Base-by-base conservation (phyloP, 108 stramenopile species). In the Mayamaea pseudoterrestris region DNA sequence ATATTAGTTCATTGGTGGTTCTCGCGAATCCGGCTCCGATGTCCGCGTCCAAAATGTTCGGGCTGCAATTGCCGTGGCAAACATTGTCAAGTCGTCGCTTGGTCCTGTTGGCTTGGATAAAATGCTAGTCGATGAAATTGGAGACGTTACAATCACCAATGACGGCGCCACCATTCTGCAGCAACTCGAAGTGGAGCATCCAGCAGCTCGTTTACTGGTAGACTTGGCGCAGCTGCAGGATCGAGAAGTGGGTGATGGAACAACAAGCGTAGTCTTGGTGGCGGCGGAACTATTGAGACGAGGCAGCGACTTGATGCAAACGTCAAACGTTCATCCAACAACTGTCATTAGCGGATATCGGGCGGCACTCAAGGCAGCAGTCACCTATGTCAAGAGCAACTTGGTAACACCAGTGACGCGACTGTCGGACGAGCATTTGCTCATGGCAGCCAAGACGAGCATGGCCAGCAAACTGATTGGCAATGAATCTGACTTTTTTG, bases 51-150 rank as follows among this genome's bases (percentile, higher is more conserved):
- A 73, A 34, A 98, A 98, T 57, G 96, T 99, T 7, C 98, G 95
- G 20, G 98, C 98, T 5, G 92, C 93, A n/a, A 65, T 97, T 40
- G 96, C 98, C n/a, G 91, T 99, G 11, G 96, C 98, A 39, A 99
- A 99, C 81, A 98, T 99, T 55, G 96, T 98, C 46, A 98, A 98
- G 66, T 76, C 92, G 6, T 84, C 80, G n/a, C 74, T 99, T 35
- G 98, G 98, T 13, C 98, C 98, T 5, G 94, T 97, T 22, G 98
- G 98, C 12, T 78, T 99, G 30, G 98, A 99, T 61, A 99, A 99
- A 70, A 99, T 99, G 98, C 80, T 99, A 23, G 98, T 96, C 36
- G 94, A 96, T 54, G 90, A 92, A 49, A 91, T 97, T 32, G 98
- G 98, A 22, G 98, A 99, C 66, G 97, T 99, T 24, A 93, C 92